phyloP scores from a whole-genome alignment of 306 rosid genomes.

The Rubus idaeus region DNA sequence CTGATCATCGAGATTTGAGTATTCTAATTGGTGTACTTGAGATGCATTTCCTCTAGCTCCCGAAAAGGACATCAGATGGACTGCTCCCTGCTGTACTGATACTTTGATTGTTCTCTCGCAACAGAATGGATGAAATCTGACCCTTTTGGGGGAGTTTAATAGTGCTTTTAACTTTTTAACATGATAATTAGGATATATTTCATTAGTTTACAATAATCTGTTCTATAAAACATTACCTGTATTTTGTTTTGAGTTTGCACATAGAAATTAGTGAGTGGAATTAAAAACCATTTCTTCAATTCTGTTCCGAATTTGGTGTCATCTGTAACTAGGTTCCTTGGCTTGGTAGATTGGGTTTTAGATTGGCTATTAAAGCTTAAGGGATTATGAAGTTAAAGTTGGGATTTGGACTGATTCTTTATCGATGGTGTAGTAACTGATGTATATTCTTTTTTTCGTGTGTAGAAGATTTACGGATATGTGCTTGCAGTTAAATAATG shows the following conservation, averaged over 20 bases:
- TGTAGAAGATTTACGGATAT: neutral
- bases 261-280: neutral
- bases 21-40: neutral
- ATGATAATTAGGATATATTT: constrained; percentile 5
- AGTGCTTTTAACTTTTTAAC: constrained; percentile 13
- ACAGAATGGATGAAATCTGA: constrained; percentile 30
- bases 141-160: constrained; percentile 11
- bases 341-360: neutral
- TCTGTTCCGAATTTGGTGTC: neutral
- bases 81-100: constrained; percentile 25
- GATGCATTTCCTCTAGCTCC: constrained; percentile 3
- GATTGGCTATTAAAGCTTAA: neutral
- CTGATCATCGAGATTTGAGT: constrained; percentile 26
- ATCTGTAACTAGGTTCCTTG: no score
- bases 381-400: neutral
- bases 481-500: neutral
- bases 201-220: constrained; percentile 15
- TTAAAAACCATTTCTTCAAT: neutral
- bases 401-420: neutral
- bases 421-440: neutral
- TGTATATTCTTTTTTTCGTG: neutral
- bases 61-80: neutral
- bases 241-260: neutral
- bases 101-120: constrained; percentile 10
- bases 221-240: neutral